Evolutionary conservation across 2,329 filamentous ascomycete genomes (phyloP).

Genomic region (Penicillium sp.): DNA sequence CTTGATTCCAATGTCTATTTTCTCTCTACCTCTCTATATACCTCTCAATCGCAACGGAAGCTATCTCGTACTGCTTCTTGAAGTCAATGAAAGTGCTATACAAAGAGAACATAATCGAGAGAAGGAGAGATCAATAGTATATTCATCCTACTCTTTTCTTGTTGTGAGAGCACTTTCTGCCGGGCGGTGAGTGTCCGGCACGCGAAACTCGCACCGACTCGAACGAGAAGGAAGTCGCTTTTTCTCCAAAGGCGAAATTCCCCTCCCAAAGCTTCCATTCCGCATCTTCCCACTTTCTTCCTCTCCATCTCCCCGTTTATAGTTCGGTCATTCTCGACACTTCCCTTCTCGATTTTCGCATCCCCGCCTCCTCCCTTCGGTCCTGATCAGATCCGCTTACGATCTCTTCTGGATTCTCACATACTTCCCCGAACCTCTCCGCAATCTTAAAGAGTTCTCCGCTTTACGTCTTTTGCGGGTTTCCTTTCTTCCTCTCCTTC

Average conservation of each 20-base stretch:
- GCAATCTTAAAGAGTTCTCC: constrained; percentile 10
- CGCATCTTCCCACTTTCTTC: constrained; percentile 14
- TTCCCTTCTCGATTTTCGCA: constrained; percentile 16
- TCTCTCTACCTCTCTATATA: background rate
- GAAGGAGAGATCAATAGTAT: background rate
- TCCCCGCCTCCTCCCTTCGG: constrained; percentile 15
- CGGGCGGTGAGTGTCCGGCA: constrained; percentile 22
- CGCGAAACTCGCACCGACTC: constrained; percentile 26
- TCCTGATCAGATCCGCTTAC: constrained; percentile 27
- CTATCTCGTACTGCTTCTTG: constrained; percentile 1
- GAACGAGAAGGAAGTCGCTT: constrained; percentile 21
- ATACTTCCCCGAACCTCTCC: constrained; percentile 19
- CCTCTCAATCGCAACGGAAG: background rate
- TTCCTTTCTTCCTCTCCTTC: constrained; percentile 15
- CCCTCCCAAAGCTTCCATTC: constrained; percentile 18
- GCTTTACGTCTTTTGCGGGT: constrained; percentile 1
- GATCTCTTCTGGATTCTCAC: constrained; percentile 19
- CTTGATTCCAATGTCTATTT: background rate
- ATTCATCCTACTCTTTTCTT: background rate
- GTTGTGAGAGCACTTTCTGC: constrained; percentile 14
- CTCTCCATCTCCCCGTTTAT: constrained; percentile 8
- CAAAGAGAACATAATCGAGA: background rate
- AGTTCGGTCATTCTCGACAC: constrained; percentile 6
- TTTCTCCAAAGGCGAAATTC: constrained; percentile 27
- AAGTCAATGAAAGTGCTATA: background rate